Evolutionary conservation across 352 stramenopile genomes (phyloP), one percentile per base, ranked within the genome.

Genomic region (Blastocystis sp.): DNA sequence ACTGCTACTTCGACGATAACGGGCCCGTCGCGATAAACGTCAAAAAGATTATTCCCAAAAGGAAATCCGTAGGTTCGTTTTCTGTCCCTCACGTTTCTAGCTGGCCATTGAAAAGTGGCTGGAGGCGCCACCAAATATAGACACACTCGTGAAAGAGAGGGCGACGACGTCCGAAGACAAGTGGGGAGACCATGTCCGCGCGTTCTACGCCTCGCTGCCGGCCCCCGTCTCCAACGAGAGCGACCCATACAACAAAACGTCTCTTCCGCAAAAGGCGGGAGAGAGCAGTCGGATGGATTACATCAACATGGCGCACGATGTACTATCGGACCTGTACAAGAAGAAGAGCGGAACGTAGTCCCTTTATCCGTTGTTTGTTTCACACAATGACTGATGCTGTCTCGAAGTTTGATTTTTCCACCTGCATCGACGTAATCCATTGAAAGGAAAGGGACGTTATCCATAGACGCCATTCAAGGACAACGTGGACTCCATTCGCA

Each of bases 11-110:
- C 66, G 74, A 84, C 21, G 42, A 59, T 45, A 38, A 66, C 9
- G 74, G 74, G 17, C 74, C 74, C 17, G 74, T 84, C 19, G 74
- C 74, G 17, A 62, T 69, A 10, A 42, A 48, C 40, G 21, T 84
- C 7, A 84, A 84, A 28, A 84, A 84, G 54, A 54, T 84, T 3
- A 84, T 84, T 59, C 74, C 74, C 17, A 84, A 84, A 28, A 24
- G 57, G 34, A 84, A 84, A 48, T 34, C n/a, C 21, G 74, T 84
- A 43, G 52, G 38, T n/a, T 24, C 10, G 21, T n/a, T 34, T 19
- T 3, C 17, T 61, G 11, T 2, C 1, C 17, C 19, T 84, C n/a
- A 84, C 60, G 3, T 10, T 14, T 69, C n/a, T 84, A 84, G 74
- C 45, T 84, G 24, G 21, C 45, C 17, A 64, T 69, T 11, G 74